Evolutionary conservation across 2,329 filamentous ascomycete species (phyloP).

Genomic region (Fusarium sp.): DNA sequence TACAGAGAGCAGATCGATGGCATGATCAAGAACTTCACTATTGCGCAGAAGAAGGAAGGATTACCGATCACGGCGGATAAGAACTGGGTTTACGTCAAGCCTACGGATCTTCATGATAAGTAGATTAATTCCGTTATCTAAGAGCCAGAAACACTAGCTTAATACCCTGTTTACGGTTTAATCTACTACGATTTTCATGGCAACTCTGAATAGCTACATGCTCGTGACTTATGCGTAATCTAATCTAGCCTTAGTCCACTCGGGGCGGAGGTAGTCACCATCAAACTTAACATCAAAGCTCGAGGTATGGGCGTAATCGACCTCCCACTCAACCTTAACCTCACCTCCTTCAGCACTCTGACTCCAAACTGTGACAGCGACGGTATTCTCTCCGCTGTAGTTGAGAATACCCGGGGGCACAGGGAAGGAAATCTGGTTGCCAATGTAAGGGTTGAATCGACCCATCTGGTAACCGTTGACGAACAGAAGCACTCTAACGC

Average conservation of each 20-base stretch:
- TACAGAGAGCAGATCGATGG: slow-evolving; percentile 52
- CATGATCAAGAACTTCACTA: slow-evolving; percentile 54
- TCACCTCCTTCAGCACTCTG: slow-evolving; percentile 65
- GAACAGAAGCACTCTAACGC: slow-evolving; percentile 66
- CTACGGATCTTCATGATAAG: slow-evolving; percentile 51
- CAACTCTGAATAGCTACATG: not conserved
- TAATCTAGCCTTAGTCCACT: slow-evolving; percentile 59
- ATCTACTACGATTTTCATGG: not conserved
- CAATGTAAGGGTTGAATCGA: slow-evolving; percentile 70
- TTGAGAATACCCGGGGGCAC: slow-evolving; percentile 70
- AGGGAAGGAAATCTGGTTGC: slow-evolving; percentile 70
- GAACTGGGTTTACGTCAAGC: slow-evolving; percentile 60
- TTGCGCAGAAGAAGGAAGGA: slow-evolving; percentile 52
- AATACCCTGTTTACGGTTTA: not conserved
- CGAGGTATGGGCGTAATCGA: slow-evolving; percentile 66
- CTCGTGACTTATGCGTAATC: slow-evolving; percentile 48
- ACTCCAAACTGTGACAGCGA: slow-evolving; percentile 70
- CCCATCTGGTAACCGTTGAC: slow-evolving; percentile 76
- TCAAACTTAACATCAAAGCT: slow-evolving; percentile 66
- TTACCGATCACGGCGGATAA: slow-evolving; percentile 57
- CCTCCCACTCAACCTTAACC: slow-evolving; percentile 62
- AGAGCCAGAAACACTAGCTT: not conserved
- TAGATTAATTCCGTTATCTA: not conserved
- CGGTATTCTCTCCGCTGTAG: slow-evolving; percentile 68
- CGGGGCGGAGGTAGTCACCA: slow-evolving; percentile 61